These are phyloP conservation scores for Stevia rebaudiana DNA, from an alignment of 140 eudicot genomes.

Conservation along the genomic window DNA sequence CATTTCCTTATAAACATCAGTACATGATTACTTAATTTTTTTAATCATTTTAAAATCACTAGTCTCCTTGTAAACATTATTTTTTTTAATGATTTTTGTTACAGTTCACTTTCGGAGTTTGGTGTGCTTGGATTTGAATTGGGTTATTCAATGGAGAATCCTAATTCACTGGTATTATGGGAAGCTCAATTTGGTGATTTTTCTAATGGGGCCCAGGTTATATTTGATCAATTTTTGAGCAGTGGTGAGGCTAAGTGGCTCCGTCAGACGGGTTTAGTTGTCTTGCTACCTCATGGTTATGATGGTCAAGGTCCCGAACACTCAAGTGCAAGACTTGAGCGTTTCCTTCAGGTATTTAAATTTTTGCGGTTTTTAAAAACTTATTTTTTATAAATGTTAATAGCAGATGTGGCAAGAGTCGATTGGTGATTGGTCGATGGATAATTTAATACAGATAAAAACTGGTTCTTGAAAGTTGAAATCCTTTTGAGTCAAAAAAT, in stretches of 20 bases:
- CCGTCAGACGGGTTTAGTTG: conserved; percentile 90
- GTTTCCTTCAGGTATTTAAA: conserved; percentile 74
- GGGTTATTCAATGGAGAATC: conserved; percentile 97
- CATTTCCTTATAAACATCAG: not conserved
- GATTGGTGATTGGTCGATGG: not conserved
- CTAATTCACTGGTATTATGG: conserved; percentile 89
- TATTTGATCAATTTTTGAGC: conserved; percentile 90
- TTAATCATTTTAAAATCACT: too few relatives aligned
- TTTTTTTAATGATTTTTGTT: not conserved
- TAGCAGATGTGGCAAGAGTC: not conserved
- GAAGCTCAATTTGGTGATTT: conserved; percentile 99
- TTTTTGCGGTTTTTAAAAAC: not conserved
- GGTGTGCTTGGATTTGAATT: conserved; percentile 93
- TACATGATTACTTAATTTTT: not conserved
- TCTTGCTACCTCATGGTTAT: conserved; percentile 92
- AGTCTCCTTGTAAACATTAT: too few relatives aligned
- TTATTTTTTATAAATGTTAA: not conserved
- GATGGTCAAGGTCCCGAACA: conserved; percentile 99
- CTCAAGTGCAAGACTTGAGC: conserved; percentile 92
- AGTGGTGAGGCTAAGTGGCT: conserved; percentile 99
- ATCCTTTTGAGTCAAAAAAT: not conserved
- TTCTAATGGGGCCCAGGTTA: conserved; percentile 92
- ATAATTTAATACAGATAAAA: not conserved
- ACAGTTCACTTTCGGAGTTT: conserved; percentile 95
- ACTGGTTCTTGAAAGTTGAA: not conserved